Conservation (phyloP, 495 filamentous ascomycete species). For the Thozetella sp. region DNA sequence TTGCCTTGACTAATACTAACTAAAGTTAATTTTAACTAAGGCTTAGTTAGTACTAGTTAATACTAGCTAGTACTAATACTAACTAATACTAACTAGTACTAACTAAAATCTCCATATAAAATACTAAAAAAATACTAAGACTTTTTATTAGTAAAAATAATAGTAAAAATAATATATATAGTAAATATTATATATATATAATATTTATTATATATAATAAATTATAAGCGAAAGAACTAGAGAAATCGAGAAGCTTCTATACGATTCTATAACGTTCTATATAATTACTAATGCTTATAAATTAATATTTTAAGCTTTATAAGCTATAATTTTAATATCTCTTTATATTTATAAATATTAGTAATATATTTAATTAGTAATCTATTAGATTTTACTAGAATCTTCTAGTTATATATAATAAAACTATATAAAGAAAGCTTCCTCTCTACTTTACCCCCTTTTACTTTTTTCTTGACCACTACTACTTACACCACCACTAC, state of each 20-base stretch:
- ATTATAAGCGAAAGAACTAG: no score
- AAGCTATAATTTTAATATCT: background rate
- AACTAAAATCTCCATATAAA: no score
- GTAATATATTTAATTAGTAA: background rate
- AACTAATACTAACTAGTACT: no score
- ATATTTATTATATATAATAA: no score
- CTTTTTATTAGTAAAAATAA: background rate
- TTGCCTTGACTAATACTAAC: no score
- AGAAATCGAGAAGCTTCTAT: no score
- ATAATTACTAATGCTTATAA: background rate
- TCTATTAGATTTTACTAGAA: background rate
- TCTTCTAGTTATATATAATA: background rate
- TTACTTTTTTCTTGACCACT: no score
- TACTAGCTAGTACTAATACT: background rate
- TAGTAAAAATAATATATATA: background rate
- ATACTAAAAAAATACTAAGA: no score
- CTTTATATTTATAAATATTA: background rate
- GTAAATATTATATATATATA: background rate
- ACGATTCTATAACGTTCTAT: no score
- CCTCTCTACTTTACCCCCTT: background rate
- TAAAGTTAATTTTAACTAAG: background rate
- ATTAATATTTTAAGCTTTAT: background rate
- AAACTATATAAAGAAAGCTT: no score
- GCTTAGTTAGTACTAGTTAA: background rate
- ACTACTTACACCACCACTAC: no score